Percentiles rank a stretch among this genome's conserved stretches.
Evolutionary conservation across 805 yeast genomes (phyloP).

Genomic region (Priceomyces melissophilus): DNA sequence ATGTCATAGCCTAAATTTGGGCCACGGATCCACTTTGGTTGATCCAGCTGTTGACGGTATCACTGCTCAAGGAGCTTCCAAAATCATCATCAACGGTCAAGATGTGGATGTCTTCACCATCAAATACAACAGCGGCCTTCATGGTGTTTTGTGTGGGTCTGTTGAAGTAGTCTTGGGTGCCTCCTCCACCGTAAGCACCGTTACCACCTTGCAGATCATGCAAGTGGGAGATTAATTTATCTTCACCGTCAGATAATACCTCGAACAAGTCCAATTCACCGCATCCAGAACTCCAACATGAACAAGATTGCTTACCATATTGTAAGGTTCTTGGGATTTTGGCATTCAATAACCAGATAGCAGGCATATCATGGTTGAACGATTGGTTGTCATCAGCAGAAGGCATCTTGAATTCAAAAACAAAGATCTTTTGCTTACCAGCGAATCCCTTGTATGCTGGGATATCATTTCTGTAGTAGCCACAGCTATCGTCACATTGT

Average conservation of each 20-base stretch:
- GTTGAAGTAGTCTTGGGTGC: slow-evolving; percentile 77
- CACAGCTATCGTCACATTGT: slow-evolving; percentile 68
- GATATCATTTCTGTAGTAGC: slow-evolving; percentile 77
- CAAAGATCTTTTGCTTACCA: slow-evolving; percentile 80
- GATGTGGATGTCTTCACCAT: slow-evolving; percentile 52
- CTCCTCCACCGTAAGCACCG: slow-evolving; percentile 72
- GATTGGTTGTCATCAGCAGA: slow-evolving; percentile 46
- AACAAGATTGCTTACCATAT: slow-evolving; percentile 81
- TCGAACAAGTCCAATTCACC: slow-evolving; percentile 97
- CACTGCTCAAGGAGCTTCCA: slow-evolving; percentile 41
- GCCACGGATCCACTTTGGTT: slow-evolving; percentile 49
- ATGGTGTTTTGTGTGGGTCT: slow-evolving; percentile 78
- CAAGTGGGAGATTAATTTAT: slow-evolving; percentile 72
- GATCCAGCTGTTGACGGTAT: slow-evolving; percentile 62
- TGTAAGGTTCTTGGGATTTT: slow-evolving; percentile 95
- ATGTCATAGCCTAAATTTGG: slow-evolving; percentile 3
- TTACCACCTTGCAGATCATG: slow-evolving; percentile 78
- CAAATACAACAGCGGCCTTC: slow-evolving; percentile 88
- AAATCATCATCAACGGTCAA: slow-evolving; percentile 54
- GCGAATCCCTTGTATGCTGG: slow-evolving; percentile 95
- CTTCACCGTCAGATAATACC: slow-evolving; percentile 72
- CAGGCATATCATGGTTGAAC: slow-evolving; percentile 91
- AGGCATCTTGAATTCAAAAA: slow-evolving; percentile 95
- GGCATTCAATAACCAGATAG: slow-evolving; percentile 93
- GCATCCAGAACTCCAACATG: slow-evolving; percentile 97